phyloP scores from a whole-genome alignment of 2,329 filamentous ascomycete species.

The Neonectria punicea region DNA sequence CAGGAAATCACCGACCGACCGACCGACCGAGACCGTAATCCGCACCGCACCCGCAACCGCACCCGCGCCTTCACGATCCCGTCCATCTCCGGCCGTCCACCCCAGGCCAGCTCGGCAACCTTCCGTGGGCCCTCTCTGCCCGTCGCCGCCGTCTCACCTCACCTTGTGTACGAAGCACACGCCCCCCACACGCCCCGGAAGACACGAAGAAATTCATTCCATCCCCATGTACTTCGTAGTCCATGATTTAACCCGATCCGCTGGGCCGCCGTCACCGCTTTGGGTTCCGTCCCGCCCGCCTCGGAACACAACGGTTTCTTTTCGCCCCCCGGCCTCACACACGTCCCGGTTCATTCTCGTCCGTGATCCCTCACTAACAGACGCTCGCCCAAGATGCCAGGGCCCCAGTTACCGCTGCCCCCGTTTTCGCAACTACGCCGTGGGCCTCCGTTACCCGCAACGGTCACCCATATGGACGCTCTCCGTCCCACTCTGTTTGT shows the following conservation, averaged over 20 bases:
- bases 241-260: conserved; percentile 35
- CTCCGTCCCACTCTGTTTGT: background rate
- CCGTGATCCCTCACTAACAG: conserved; percentile 17
- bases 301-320: conserved; percentile 23
- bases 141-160: conserved; percentile 24
- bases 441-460: conserved; percentile 22
- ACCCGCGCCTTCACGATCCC: conserved; percentile 30
- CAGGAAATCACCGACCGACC: conserved; percentile 7
- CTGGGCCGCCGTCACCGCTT: conserved; percentile 42
- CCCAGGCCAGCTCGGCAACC: conserved; percentile 37
- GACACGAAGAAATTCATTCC: background rate
- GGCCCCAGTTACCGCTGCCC: conserved; percentile 11
- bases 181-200: conserved; percentile 10
- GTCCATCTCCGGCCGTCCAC: conserved; percentile 38
- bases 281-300: conserved; percentile 20
- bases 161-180: conserved; percentile 10
- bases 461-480: conserved; percentile 3
- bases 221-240: background rate
- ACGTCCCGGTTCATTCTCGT: conserved; percentile 25
- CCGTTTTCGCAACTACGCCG: background rate
- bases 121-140: conserved; percentile 33
- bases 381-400: conserved; percentile 16
- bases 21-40: conserved; percentile 12
- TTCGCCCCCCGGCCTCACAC: background rate
- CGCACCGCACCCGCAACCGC: conserved; percentile 5